Evolutionary conservation across 257 asterid species (phyloP).

Genomic region (Przewalskia tangutica): DNA sequence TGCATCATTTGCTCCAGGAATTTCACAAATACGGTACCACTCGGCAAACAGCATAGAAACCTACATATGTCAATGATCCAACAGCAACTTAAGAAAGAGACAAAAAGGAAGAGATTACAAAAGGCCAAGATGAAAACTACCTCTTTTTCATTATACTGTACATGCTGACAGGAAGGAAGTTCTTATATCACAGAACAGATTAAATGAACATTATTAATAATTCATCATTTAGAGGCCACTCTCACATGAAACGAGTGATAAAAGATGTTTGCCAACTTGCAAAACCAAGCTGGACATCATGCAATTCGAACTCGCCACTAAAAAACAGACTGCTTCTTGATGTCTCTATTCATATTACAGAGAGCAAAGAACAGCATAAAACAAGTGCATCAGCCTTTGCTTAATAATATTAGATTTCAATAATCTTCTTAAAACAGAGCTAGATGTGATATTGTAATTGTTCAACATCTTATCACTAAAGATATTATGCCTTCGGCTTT

Average conservation of each 20-base stretch:
- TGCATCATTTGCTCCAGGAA: constrained; percentile 71
- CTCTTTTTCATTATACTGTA: not conserved
- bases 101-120: not conserved
- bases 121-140: not conserved
- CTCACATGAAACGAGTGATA: not conserved
- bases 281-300: not conserved
- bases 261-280: not conserved
- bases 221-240: not conserved
- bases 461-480: not conserved
- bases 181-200: not conserved
- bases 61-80: constrained; percentile 23
- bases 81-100: not conserved
- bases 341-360: not conserved
- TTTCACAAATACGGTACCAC: constrained; percentile 84
- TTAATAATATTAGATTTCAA: not conserved
- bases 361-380: not conserved
- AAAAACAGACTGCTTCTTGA: not conserved
- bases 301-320: not conserved
- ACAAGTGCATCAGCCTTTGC: not conserved
- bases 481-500: not conserved
- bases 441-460: not conserved
- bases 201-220: not conserved
- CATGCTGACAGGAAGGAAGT: not conserved
- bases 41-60: constrained; percentile 65
- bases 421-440: not conserved